Evolutionary conservation across 768 basidiomycete species (phyloP), one percentile per base, ranked within the genome.

Genomic region (Agaricus sinodeliciosus): DNA sequence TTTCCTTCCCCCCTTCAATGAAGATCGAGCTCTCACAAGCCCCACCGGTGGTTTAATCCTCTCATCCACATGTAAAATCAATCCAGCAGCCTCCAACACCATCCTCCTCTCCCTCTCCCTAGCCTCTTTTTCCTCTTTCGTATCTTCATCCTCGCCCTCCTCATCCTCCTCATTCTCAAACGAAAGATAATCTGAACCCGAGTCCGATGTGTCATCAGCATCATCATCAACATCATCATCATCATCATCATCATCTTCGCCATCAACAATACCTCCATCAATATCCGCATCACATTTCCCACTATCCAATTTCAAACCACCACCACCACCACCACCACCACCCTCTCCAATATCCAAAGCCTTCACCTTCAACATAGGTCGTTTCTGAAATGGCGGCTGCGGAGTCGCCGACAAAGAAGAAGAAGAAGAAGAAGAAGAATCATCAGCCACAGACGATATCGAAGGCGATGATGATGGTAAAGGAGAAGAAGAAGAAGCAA

Each of bases 31-130:
- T 11, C 73, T 66, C 5, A 64, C 61, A 8, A 69, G 73, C 6
- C 65, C 68, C 15, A 73, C 75, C 2, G 76, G 82, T 1, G 75
- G 81, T 2, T 46, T 50, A 7, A 78, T 73, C 40, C 74, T 74
- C 13, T 76, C 74, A 54, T 83, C 80, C 35, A 77, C 68, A 57
- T 85, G 82, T 43, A 95, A 76, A 51, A 91, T 82, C 22, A 96
- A 71, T 2, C 94, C 94, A 0, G 93, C 93, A 0, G 90, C 88
- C 62, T 90, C 83, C n/a, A 97, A 71, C 6, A 96, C 90, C 16
- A 85, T 77, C 58, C 82, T 82, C 18, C 90, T 75, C 63, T 95
- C 93, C 15, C 77, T 69, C 52, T 84, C 90, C 27, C 90, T 80
- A 15, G 80, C 78, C 48, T 75, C 75, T 9, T 70, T 71, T 49